A percentile compares a stretch with the other conserved stretches of the same genome.
Evolutionary conservation across 179 eudicot species (phyloP).

Genomic region (Gypsophila paniculata): DNA sequence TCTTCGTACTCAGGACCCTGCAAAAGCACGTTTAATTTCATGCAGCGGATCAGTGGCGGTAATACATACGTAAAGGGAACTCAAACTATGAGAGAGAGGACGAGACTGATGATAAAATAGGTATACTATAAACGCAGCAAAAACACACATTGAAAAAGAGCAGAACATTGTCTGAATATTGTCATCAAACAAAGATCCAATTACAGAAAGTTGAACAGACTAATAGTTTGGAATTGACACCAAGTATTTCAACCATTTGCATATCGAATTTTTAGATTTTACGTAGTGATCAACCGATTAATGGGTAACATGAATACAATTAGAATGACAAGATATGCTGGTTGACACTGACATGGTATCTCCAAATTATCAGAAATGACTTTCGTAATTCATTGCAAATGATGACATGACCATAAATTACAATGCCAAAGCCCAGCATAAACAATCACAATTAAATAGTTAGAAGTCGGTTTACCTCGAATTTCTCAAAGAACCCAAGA

Average conservation of each 20-base stretch:
- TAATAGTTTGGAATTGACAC: neutral
- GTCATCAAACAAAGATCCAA: neutral
- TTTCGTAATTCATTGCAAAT: neutral
- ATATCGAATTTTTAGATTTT: neutral
- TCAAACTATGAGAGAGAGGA: neutral
- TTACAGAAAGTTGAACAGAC: neutral
- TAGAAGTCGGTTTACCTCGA: constrained; percentile 49
- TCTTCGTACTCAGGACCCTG: constrained; percentile 80
- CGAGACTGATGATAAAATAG: neutral
- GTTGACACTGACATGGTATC: no score
- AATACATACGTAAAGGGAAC: neutral
- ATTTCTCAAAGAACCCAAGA: constrained; percentile 66
- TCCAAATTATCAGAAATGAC: no score
- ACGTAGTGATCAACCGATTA: neutral
- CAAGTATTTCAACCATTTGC: neutral
- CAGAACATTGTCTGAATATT: neutral
- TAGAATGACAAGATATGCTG: neutral
- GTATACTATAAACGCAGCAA: neutral
- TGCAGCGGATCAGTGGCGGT: neutral
- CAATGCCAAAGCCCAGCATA: neutral
- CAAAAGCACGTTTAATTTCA: constrained; percentile 10
- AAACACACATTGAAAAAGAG: neutral
- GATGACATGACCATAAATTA: neutral
- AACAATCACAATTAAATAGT: neutral
- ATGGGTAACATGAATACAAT: neutral